These are phyloP conservation scores for Nemania diffusa DNA, from an alignment of 2,329 filamentous ascomycete species.

Conservation along the genomic window DNA sequence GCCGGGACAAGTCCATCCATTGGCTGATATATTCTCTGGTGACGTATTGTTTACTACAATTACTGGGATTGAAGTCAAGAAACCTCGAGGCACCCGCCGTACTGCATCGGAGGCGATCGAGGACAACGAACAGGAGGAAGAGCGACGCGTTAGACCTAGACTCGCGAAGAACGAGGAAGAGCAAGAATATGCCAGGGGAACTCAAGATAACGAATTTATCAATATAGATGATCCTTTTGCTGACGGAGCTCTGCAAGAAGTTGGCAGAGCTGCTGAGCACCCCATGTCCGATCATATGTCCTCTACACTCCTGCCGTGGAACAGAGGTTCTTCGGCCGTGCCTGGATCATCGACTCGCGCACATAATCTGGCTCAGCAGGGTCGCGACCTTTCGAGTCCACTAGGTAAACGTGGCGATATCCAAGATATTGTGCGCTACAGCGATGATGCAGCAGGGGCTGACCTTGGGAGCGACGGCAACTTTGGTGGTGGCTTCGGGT, in stretches of 20 bases:
- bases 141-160: constrained; percentile 54
- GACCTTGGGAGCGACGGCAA: constrained; percentile 52
- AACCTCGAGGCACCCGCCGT: constrained; percentile 50
- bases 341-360: constrained; percentile 60
- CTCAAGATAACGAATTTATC: constrained; percentile 44
- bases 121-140: constrained; percentile 49
- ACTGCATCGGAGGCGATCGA: constrained; percentile 58
- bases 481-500: constrained; percentile 45
- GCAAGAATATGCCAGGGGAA: constrained; percentile 27
- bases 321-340: constrained; percentile 58
- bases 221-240: constrained; percentile 36
- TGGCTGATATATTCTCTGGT: constrained; percentile 60
- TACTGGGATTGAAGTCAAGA: constrained; percentile 49
- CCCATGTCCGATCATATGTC: constrained; percentile 74
- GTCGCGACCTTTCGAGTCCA: constrained; percentile 55
- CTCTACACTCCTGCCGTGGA: constrained; percentile 63
- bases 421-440: constrained; percentile 59
- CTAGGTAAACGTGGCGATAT: constrained; percentile 52
- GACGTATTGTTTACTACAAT: constrained; percentile 53
- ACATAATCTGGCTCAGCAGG: constrained; percentile 53
- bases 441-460: constrained; percentile 53
- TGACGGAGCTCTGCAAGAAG: constrained; percentile 41
- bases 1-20: constrained; percentile 53
- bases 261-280: constrained; percentile 65
- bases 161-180: constrained; percentile 42